Evolutionary conservation across 495 filamentous ascomycete species (phyloP), one percentile per base, ranked within the genome.

Genomic region (Xylaria sp.): DNA sequence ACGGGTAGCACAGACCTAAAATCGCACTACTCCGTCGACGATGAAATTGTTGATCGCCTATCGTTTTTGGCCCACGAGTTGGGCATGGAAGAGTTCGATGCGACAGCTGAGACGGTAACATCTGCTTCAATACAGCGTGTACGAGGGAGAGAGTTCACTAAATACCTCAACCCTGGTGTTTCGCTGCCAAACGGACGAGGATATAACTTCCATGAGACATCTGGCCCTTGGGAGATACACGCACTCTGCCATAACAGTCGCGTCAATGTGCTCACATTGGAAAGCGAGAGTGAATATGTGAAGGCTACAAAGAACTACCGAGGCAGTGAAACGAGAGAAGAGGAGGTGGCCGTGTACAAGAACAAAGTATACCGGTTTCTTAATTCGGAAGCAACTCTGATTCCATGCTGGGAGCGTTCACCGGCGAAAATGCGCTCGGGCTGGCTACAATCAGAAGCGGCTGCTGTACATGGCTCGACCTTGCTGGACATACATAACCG

Each of bases 171-270:
- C 31, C 55, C 55, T 1, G 55, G 55, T 37, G 17, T 58, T 35
- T 35, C 53, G 3, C 53, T 33, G 29, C 29, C n/a, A 58, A 35
- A 58, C 12, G 53, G 53, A 35, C 53, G 43, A n/a, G 53, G 5
- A n/a, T 58, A 58, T n/a, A 35, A 15, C 64, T 62, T 43, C 35
- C 53, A 65, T 35, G 26, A 61, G 68, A 52, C 66, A 37, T 55
- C 62, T 65, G 73, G 71, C 29, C 73, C 73, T 11, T 75, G 73
- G 73, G 73, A 75, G 43, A 53, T 75, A 17, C 57, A 75, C 35
- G 73, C 73, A 15, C 66, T 75, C 15, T 73, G 73, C 43, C 67
- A 73, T 43, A 67, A 75, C 35, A 73, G 71, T 33, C 73, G 62
- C 19, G 67, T 75, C 35, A 24, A 73, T 8, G 73, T 73, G 7